Evolutionary conservation across 495 filamentous ascomycete species (phyloP).

Genomic region (Hypoxylon trugodes): DNA sequence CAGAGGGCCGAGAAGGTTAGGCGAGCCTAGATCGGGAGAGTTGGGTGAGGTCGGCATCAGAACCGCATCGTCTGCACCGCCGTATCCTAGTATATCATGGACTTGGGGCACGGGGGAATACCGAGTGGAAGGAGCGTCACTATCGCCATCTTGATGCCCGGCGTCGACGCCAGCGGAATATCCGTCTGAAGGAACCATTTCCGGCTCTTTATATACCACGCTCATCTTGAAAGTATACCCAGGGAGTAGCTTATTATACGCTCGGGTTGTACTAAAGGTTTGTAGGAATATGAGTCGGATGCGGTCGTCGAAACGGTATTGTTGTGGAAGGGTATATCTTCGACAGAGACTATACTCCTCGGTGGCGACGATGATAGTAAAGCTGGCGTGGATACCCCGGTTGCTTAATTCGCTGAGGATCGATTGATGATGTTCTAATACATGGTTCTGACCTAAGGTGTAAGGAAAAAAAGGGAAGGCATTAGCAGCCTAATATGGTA

Average conservation of each 20-base stretch:
- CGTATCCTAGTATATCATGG: conserved; percentile 32
- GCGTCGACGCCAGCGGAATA: conserved; percentile 43
- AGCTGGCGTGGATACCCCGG: conserved; percentile 16
- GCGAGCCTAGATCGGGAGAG: conserved; percentile 13
- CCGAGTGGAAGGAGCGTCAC: conserved; percentile 3
- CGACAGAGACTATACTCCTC: conserved; percentile 29
- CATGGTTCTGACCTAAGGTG: conserved; percentile 14
- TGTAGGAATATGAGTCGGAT: conserved; percentile 33
- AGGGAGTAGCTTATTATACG: conserved; percentile 27
- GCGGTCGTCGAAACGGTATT: conserved; percentile 31
- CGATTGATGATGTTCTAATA: conserved; percentile 19
- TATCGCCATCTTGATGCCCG: conserved; percentile 6
- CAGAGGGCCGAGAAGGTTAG: conserved; percentile 14
- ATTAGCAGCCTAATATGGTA: conserved; percentile 12
- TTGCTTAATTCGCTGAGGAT: conserved; percentile 18
- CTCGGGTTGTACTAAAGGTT: conserved; percentile 23
- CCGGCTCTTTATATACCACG: conserved; percentile 51
- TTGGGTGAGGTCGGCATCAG: conserved; percentile 31
- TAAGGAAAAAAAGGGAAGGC: background rate
- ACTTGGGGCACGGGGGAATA: conserved; percentile 11
- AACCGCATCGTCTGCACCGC: conserved; percentile 11
- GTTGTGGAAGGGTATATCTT: conserved; percentile 24
- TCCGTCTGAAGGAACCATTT: conserved; percentile 46
- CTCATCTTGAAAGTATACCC: conserved; percentile 49
- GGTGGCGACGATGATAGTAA: background rate